Percentiles rank a stretch among this genome's conserved stretches.
phyloP scores from a whole-genome alignment of 2,329 filamentous ascomycete species.

The Ophiostoma sp. region DNA sequence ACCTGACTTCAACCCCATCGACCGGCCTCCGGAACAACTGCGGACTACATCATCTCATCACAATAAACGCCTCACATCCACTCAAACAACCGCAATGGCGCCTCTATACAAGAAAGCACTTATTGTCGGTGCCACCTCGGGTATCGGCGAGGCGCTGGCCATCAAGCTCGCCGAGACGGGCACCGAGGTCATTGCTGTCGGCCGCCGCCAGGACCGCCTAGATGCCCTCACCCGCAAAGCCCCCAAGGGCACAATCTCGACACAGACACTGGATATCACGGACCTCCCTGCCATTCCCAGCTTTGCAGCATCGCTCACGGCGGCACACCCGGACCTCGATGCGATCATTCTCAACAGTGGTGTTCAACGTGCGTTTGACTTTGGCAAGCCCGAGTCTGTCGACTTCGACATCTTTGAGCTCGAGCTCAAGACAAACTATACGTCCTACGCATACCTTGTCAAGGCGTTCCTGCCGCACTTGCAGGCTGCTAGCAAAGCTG shows the following conservation, averaged over 20 bases:
- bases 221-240: conserved; percentile 34
- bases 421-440: conserved; percentile 44
- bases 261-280: conserved; percentile 39
- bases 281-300: conserved; percentile 36
- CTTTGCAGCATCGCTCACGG: conserved; percentile 32
- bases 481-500: conserved; percentile 23
- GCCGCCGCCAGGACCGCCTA: conserved; percentile 43
- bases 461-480: conserved; percentile 44
- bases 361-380: conserved; percentile 41
- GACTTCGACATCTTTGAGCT: conserved; percentile 35
- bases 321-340: conserved; percentile 43
- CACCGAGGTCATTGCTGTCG: conserved; percentile 42
- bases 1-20: not conserved
- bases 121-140: conserved; percentile 47
- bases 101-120: conserved; percentile 44
- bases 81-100: conserved; percentile 18
- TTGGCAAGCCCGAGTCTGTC: conserved; percentile 40
- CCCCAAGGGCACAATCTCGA: conserved; percentile 23
- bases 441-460: conserved; percentile 39
- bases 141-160: conserved; percentile 45
- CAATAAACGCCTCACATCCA: not conserved
- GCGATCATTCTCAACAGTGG: conserved; percentile 48
- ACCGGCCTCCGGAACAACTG: not conserved
- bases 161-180: conserved; percentile 34
- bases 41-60: not conserved